Evolutionary conservation across 2,329 filamentous ascomycete genomes (phyloP).

Genomic region (Xylariaceae sp.): DNA sequence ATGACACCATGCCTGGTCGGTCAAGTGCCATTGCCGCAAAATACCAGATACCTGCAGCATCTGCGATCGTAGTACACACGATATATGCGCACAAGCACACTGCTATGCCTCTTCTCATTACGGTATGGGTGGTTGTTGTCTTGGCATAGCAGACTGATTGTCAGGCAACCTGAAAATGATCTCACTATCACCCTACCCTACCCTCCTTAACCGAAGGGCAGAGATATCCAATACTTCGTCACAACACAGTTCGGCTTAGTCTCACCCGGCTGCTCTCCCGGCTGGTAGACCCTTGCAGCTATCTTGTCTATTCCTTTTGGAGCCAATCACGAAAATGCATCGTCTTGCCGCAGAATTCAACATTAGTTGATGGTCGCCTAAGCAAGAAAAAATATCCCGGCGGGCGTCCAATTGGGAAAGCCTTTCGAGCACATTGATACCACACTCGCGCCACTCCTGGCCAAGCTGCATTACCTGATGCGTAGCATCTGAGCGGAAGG

Average conservation of each 20-base stretch:
- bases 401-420: slow-evolving; percentile 8
- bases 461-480: too few relatives aligned
- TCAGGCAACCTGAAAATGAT: background rate
- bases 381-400: slow-evolving; percentile 16
- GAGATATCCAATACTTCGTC: too few relatives aligned
- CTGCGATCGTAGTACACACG: slow-evolving; percentile 5
- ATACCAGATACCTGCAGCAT: background rate
- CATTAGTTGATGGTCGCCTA: slow-evolving; percentile 12
- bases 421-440: too few relatives aligned
- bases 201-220: too few relatives aligned
- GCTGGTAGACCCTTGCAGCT: background rate
- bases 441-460: too few relatives aligned
- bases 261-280: too few relatives aligned
- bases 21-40: background rate
- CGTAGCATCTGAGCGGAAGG: too few relatives aligned
- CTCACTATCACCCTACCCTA: background rate
- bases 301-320: background rate
- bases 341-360: slow-evolving; percentile 19
- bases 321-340: slow-evolving; percentile 25
- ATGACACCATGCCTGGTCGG: too few relatives aligned
- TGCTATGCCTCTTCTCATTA: too few relatives aligned
- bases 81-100: slow-evolving; percentile 4
- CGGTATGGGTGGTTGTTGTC: background rate
- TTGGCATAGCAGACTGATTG: background rate
- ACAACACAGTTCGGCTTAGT: too few relatives aligned